Conservation (phyloP, 768 basidiomycete genomes). For the Trametopsis cervina region DNA sequence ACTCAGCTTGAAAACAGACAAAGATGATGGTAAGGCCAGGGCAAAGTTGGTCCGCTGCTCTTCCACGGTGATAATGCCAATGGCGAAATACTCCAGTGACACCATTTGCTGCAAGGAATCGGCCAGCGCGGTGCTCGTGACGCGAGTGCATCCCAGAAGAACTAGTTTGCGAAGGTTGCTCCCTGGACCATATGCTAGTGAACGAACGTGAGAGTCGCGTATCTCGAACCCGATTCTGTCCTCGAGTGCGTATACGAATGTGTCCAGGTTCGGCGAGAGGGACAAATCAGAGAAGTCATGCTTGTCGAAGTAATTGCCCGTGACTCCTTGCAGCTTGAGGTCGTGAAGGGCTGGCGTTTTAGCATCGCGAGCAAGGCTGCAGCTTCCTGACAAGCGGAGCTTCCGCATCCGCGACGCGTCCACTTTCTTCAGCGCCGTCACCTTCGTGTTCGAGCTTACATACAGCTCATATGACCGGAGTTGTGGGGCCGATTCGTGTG, state of each 20-base stretch:
- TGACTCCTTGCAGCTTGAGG: conserved; percentile 27
- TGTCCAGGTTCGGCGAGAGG: conserved; percentile 20
- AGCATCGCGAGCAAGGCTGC: conserved; percentile 15
- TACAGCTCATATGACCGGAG: conserved; percentile 28
- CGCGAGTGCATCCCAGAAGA: conserved; percentile 28
- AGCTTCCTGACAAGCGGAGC: conserved; percentile 31
- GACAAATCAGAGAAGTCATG: conserved; percentile 23
- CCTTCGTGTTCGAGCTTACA: conserved; percentile 24
- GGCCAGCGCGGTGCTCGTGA: conserved; percentile 25
- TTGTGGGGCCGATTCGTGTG: conserved; percentile 10
- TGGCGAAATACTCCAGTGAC: conserved; percentile 28
- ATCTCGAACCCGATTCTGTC: conserved; percentile 31
- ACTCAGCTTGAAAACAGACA: conserved; percentile 30
- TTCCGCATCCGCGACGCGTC: conserved; percentile 18
- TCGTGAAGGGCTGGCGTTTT: conserved; percentile 20
- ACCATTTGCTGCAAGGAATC: conserved; percentile 23
- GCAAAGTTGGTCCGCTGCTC: conserved; percentile 29
- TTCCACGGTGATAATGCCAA: conserved; percentile 29
- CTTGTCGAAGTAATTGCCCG: conserved; percentile 30
- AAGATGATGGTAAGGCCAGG: conserved; percentile 20
- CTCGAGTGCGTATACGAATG: conserved; percentile 30
- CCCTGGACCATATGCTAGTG: conserved; percentile 20
- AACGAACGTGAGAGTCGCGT: conserved; percentile 27
- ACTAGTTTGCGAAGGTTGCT: conserved; percentile 25
- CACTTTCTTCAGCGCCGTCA: conserved; percentile 24